Percentiles rank a stretch among this genome's conserved stretches.
These are phyloP conservation scores for Wickerhamiella bombiphila DNA, from an alignment of 805 yeast genomes.

Conservation along the genomic window DNA sequence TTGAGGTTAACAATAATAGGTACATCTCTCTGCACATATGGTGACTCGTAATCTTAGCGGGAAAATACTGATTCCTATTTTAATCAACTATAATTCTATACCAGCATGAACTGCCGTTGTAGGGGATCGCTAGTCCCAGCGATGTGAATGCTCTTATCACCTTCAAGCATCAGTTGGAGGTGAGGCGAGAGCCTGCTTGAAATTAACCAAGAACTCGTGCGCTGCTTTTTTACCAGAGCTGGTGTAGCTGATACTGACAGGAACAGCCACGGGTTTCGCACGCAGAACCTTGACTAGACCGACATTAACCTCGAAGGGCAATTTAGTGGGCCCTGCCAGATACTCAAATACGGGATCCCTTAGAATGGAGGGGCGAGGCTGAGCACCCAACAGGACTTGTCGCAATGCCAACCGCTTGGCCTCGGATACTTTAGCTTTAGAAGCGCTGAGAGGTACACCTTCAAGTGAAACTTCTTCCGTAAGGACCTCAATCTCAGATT, in stretches of 20 bases:
- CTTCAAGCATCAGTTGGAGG: too few species aligned
- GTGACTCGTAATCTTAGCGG: too few species aligned
- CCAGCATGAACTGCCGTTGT: too few species aligned
- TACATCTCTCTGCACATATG: too few species aligned
- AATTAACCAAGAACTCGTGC: too few species aligned
- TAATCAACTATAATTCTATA: too few species aligned
- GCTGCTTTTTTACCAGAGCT: background rate
- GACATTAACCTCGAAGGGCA: slow-evolving; percentile 28
- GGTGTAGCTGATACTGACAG: slow-evolving; percentile 13
- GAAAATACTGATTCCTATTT: too few species aligned
- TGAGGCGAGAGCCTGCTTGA: too few species aligned
- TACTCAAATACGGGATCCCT: slow-evolving; percentile 50
- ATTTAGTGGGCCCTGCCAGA: slow-evolving; percentile 31
- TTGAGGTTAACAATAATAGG: too few species aligned
- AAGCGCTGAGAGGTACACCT: slow-evolving; percentile 14
- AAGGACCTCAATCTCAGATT: slow-evolving; percentile 15
- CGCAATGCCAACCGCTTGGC: slow-evolving; percentile 33
- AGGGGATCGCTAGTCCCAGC: too few species aligned
- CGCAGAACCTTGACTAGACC: slow-evolving; percentile 10
- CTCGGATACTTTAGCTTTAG: slow-evolving; percentile 23
- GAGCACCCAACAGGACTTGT: slow-evolving; percentile 28
- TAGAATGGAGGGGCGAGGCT: slow-evolving; percentile 26
- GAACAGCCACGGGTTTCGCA: slow-evolving; percentile 13
- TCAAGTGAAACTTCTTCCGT: slow-evolving; percentile 12
- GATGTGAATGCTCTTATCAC: too few species aligned